A percentile compares a stretch with the other conserved stretches of the same genome.
phyloP scores from a whole-genome alignment of 768 basidiomycete genomes.

The Boletus vermiculosoides region DNA sequence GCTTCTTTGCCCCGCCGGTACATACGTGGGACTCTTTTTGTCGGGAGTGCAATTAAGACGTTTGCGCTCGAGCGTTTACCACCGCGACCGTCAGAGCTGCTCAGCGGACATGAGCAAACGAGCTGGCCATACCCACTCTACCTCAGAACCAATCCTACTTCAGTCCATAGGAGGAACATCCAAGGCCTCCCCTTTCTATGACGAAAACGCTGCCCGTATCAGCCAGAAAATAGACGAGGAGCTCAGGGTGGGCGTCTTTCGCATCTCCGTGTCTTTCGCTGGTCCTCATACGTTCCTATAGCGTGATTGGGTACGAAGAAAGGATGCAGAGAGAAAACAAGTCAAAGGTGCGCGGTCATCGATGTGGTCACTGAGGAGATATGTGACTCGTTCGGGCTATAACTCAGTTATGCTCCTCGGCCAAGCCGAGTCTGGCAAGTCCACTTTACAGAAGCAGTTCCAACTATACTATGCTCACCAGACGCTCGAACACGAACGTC shows the following conservation, averaged over 20 bases:
- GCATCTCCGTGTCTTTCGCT: not conserved
- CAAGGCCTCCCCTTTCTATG: conserved; percentile 36
- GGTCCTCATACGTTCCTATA: conserved; percentile 24
- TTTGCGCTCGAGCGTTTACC: conserved; percentile 19
- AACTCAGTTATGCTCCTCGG: conserved; percentile 67
- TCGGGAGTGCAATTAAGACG: conserved; percentile 33
- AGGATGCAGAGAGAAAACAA: conserved; percentile 45
- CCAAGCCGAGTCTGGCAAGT: conserved; percentile 81
- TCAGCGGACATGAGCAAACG: conserved; percentile 29
- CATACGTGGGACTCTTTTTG: conserved; percentile 36
- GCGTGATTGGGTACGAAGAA: conserved; percentile 49
- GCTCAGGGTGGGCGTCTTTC: conserved; percentile 41
- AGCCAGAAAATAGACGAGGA: conserved; percentile 59
- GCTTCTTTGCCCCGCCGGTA: conserved; percentile 36
- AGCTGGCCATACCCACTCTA: conserved; percentile 28
- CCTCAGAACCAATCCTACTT: conserved; percentile 32
- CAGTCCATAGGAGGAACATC: conserved; percentile 32
- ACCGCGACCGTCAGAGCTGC: conserved; percentile 11
- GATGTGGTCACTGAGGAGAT: not conserved
- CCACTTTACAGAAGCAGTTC: conserved; percentile 82
- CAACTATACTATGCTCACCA: conserved; percentile 76
- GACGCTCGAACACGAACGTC: conserved; percentile 66
- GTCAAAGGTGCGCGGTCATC: conserved; percentile 50
- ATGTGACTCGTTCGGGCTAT: conserved; percentile 5
- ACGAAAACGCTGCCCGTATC: conserved; percentile 44